Evolutionary conservation across 2,329 filamentous ascomycete species (phyloP).

Genomic region (Acrocalymma vagum): DNA sequence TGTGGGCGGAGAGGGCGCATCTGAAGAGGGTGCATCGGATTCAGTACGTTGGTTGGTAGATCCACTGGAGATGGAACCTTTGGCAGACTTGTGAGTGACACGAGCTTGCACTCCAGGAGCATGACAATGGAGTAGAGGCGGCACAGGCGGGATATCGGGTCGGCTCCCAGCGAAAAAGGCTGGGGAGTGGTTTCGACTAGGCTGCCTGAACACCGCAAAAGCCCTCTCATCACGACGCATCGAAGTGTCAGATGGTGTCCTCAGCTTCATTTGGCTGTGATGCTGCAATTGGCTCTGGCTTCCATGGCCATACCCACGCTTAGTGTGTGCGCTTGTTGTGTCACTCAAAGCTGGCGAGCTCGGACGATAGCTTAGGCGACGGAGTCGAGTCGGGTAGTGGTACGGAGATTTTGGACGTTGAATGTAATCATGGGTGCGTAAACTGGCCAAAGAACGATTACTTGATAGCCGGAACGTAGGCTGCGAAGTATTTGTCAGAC

Average conservation of each 20-base stretch:
- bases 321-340: constrained; percentile 25
- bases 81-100: constrained; percentile 23
- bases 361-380: constrained; percentile 52
- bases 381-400: constrained; percentile 52
- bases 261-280: constrained; percentile 26
- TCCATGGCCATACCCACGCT: constrained; percentile 24
- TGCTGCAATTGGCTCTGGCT: constrained; percentile 13
- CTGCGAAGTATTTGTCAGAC: constrained; percentile 44
- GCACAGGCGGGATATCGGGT: constrained; percentile 31
- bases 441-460: constrained; percentile 55
- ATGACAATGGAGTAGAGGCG: constrained; percentile 28
- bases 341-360: constrained; percentile 57
- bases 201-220: constrained; percentile 16
- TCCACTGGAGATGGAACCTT: constrained; percentile 39
- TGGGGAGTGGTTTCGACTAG: constrained; percentile 22
- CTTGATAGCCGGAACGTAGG: constrained; percentile 47
- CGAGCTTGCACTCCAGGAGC: constrained; percentile 30
- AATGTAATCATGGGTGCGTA: constrained; percentile 50
- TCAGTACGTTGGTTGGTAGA: constrained; percentile 46
- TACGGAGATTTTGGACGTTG: constrained; percentile 50
- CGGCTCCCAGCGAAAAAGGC: constrained; percentile 15
- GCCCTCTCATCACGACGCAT: constrained; percentile 30
- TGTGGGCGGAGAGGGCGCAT: constrained; percentile 54
- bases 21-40: constrained; percentile 52
- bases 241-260: constrained; percentile 34